Percentiles rank a stretch among this genome's conserved stretches.
phyloP scores from a whole-genome alignment of 768 basidiomycete species.

The Termitomyces eurrhizus region DNA sequence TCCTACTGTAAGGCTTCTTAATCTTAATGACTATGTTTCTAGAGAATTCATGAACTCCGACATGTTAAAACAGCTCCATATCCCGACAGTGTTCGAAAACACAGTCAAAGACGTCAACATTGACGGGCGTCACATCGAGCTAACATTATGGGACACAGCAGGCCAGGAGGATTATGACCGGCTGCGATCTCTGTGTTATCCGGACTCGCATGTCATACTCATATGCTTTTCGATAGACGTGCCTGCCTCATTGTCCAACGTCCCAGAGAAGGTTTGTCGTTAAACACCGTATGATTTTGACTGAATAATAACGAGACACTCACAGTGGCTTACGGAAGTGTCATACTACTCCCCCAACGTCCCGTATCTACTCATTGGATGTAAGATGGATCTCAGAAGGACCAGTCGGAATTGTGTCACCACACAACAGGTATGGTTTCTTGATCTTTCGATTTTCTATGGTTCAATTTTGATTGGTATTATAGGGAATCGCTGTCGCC shows the following conservation, averaged over 20 bases:
- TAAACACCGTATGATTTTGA: not conserved
- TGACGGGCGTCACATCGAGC: slow-evolving; percentile 95
- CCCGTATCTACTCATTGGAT: slow-evolving; percentile 95
- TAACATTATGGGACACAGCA: slow-evolving; percentile 99
- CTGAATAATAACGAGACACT: not conserved
- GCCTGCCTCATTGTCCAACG: slow-evolving; percentile 97
- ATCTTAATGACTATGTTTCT: not conserved
- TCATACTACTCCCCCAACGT: slow-evolving; percentile 93
- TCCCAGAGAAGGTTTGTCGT: slow-evolving; percentile 87
- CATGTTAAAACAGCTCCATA: slow-evolving; percentile 70
- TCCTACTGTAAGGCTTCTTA: not conserved
- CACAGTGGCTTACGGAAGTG: slow-evolving; percentile 97
- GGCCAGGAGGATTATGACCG: slow-evolving; percentile 99
- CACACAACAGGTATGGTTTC: slow-evolving; percentile 70
- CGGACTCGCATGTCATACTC: slow-evolving; percentile 98
- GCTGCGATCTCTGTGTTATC: slow-evolving; percentile 95
- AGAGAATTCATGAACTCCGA: not conserved
- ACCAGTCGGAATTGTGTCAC: slow-evolving; percentile 91
- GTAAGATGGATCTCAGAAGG: slow-evolving; percentile 98
- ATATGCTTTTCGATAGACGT: slow-evolving; percentile 99
- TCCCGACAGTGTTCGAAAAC: slow-evolving; percentile 99
- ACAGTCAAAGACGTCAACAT: slow-evolving; percentile 98
- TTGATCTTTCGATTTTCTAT: not conserved
- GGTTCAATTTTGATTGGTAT: not conserved
- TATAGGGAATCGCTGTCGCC: slow-evolving; percentile 86